These are phyloP conservation scores for Lipomyces lipofer DNA, from an alignment of 805 yeast genomes.

Conservation along the genomic window DNA sequence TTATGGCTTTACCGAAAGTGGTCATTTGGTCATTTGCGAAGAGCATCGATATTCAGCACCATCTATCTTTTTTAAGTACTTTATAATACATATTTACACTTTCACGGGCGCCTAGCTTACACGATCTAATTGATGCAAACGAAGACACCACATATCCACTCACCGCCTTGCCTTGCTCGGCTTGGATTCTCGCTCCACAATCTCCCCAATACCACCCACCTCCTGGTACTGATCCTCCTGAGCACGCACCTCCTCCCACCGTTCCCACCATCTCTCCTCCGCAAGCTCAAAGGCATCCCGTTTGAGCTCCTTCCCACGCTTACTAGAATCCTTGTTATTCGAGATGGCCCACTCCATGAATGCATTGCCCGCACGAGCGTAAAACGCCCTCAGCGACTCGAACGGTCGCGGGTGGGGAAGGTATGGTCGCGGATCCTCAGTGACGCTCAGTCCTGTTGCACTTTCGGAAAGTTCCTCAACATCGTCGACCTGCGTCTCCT, in stretches of 20 bases:
- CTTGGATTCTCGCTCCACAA: conserved; percentile 67
- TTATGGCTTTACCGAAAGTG: too few relatives aligned
- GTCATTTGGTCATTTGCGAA: too few relatives aligned
- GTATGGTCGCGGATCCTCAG: conserved; percentile 90
- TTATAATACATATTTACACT: too few relatives aligned
- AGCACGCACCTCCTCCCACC: conserved; percentile 86
- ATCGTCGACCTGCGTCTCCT: conserved; percentile 47
- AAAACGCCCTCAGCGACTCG: conserved; percentile 79
- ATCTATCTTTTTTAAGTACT: too few relatives aligned
- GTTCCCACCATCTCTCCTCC: conserved; percentile 98
- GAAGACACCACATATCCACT: not conserved
- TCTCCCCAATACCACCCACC: conserved; percentile 85
- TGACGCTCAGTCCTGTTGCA: conserved; percentile 59
- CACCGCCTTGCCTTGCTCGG: conserved; percentile 24
- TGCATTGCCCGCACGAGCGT: conserved; percentile 79
- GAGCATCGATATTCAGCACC: too few relatives aligned
- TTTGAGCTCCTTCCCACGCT: conserved; percentile 87
- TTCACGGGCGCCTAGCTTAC: too few relatives aligned
- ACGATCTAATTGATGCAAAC: too few relatives aligned
- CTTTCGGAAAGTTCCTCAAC: conserved; percentile 70
- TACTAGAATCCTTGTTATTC: conserved; percentile 56
- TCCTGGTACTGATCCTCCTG: conserved; percentile 90
- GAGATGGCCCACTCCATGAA: conserved; percentile 80
- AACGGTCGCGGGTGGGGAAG: conserved; percentile 95
- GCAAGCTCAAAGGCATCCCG: conserved; percentile 85